phyloP scores from a whole-genome alignment of 2,329 filamentous ascomycete species.

The Orbilia ellipsospora region DNA sequence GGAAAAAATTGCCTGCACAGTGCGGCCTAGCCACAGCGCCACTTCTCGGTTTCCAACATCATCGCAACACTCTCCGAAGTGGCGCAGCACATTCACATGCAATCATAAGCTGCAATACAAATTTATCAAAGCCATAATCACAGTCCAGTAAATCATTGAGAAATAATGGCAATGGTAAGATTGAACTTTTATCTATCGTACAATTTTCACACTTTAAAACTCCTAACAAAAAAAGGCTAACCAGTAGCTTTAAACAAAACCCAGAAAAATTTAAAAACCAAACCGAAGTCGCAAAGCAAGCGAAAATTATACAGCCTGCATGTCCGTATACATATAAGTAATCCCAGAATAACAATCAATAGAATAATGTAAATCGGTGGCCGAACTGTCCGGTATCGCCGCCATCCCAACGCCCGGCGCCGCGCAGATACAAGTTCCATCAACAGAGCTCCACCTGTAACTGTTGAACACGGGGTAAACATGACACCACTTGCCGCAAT shows the following conservation, averaged over 20 bases:
- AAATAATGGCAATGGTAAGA: too few species aligned
- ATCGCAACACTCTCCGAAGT: constrained; percentile 24
- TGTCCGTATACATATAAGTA: constrained; percentile 1
- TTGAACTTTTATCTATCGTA: too few species aligned
- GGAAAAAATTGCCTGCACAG: constrained; percentile 45
- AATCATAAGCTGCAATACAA: too few species aligned
- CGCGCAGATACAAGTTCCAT: constrained; percentile 20
- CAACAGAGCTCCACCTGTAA: constrained; percentile 27
- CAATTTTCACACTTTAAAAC: too few species aligned
- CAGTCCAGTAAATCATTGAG: too few species aligned
- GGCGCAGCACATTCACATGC: constrained; percentile 10
- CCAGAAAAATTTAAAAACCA: too few species aligned
- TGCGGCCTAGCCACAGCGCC: constrained; percentile 14
- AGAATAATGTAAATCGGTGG: constrained; percentile 22
- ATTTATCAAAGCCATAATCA: too few species aligned
- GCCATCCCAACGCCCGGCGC: constrained; percentile 26
- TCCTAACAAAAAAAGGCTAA: too few species aligned
- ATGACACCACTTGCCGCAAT: constrained; percentile 41
- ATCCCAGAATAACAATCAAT: constrained; percentile 46
- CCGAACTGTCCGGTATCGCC: constrained; percentile 3
- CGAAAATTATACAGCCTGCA: too few species aligned
- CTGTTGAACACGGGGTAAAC: constrained; percentile 34
- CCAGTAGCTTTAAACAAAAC: too few species aligned
- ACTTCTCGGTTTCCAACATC: constrained; percentile 23
- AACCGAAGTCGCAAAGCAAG: too few species aligned